Evolutionary conservation across 2,329 filamentous ascomycete genomes (phyloP).

Genomic region (Hysterium pulicare): DNA sequence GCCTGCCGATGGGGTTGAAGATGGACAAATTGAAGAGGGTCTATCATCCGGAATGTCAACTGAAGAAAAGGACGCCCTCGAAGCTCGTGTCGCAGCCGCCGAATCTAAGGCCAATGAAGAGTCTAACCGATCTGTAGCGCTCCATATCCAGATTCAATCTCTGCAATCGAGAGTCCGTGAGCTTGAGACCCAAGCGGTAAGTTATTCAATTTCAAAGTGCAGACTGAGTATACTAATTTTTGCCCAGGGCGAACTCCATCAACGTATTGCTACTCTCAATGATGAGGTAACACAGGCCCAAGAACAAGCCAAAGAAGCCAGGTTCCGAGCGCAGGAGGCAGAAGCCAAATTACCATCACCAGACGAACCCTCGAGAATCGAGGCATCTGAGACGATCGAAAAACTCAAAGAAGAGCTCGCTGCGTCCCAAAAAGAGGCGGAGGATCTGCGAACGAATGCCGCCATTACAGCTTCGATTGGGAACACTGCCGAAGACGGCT

Average conservation of each 20-base stretch:
- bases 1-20: conserved; percentile 36
- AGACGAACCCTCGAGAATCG: conserved; percentile 7
- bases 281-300: conserved; percentile 30
- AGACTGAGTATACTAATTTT: conserved; percentile 12
- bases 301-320: conserved; percentile 9
- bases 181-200: conserved; percentile 58
- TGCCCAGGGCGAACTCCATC: conserved; percentile 37
- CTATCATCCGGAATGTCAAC: conserved; percentile 15
- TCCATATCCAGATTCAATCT: conserved; percentile 42
- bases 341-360: conserved; percentile 10
- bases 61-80: conserved; percentile 34
- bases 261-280: conserved; percentile 34
- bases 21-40: conserved; percentile 44
- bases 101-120: conserved; percentile 41
- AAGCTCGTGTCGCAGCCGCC: conserved; percentile 37
- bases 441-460: conserved; percentile 41
- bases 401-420: conserved; percentile 41
- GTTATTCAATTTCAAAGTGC: conserved; percentile 11
- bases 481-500: conserved; percentile 6
- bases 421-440: conserved; percentile 44
- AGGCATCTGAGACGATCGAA: conserved; percentile 23
- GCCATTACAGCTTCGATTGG: conserved; percentile 17
- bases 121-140: conserved; percentile 29
- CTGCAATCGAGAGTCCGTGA: conserved; percentile 62
- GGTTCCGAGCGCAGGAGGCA: conserved; percentile 8